These are phyloP conservation scores for Aspergillus fumigatiaffinis DNA, from an alignment of 2,329 filamentous ascomycete genomes.

Conservation along the genomic window DNA sequence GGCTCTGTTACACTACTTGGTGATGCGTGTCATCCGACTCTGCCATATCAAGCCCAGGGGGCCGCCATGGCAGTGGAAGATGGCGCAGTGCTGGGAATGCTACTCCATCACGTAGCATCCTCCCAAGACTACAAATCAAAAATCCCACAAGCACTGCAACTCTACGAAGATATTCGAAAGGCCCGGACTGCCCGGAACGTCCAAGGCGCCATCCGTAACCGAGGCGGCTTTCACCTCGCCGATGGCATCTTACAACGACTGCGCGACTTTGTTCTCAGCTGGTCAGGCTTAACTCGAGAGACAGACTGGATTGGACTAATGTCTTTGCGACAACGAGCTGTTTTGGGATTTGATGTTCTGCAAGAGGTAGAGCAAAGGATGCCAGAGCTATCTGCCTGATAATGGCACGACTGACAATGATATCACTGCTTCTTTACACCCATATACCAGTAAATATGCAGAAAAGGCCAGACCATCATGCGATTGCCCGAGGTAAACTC, in stretches of 20 bases:
- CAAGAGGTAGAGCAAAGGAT: not conserved
- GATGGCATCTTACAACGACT: slow-evolving; percentile 14
- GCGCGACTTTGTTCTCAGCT: slow-evolving; percentile 10
- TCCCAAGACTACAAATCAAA: slow-evolving; percentile 25
- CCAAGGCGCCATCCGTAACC: slow-evolving; percentile 13
- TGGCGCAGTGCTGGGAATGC: slow-evolving; percentile 57
- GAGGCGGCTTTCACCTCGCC: slow-evolving; percentile 13
- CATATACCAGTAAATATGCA: slow-evolving; percentile 16
- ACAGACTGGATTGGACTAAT: slow-evolving; percentile 16
- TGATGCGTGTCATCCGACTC: slow-evolving; percentile 60
- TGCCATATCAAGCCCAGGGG: slow-evolving; percentile 60
- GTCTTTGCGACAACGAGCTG: slow-evolving; percentile 11
- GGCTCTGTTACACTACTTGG: slow-evolving; percentile 34
- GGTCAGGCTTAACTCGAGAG: slow-evolving; percentile 12
- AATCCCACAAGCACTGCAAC: not conserved
- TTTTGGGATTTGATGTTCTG: slow-evolving; percentile 10
- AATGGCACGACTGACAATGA: not conserved
- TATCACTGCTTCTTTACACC: slow-evolving; percentile 6
- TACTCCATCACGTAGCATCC: slow-evolving; percentile 44
- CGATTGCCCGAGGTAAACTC: slow-evolving; percentile 19
- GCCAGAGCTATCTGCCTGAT: not conserved
- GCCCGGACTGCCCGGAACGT: slow-evolving; percentile 15
- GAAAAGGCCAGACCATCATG: slow-evolving; percentile 16
- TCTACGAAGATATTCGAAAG: slow-evolving; percentile 17
- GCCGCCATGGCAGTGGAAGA: slow-evolving; percentile 65